Evolutionary conservation across 2,329 filamentous ascomycete species (phyloP), one percentile per base, ranked within the genome.

Genomic region (Fusarium solani-melongenae): DNA sequence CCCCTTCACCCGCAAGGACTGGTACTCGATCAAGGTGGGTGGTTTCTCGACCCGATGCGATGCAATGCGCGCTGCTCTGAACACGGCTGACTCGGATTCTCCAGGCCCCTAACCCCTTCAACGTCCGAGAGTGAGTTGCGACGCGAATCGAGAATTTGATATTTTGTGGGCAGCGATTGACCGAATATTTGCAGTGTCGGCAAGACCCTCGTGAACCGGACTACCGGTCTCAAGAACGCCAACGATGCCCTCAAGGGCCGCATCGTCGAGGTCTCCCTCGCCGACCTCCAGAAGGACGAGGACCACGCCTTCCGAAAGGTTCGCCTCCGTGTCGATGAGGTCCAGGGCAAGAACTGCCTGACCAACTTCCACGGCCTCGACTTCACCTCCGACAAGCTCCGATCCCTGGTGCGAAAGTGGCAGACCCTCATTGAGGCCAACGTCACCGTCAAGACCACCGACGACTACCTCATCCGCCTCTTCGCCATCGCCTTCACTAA

Each of bases 301-400:
- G 96, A 98, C 88, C 96, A 99, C 88, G 92, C 96, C 72, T 99
- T 98, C 94, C 96, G 96, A 89, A 99, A 99, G 92, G 91, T 99
- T 86, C 98, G 97, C 91, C 95, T 99, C 84, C 92, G 96, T 79
- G 94, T 98, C 82, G 96, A 99, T 84, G 96, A 99, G 89, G 92
- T 99, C 76, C 96, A 99, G 90, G 96, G 96, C 90, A 98, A 98
- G 92, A 98, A 98, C 93, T 98, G 96, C 90, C 89, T 99, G 87
- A 98, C 96, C 91, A 98, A 98, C 92, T 99, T 99, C 93, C 95
- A 99, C 92, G 96, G 96, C 81, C 92, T 99, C 85, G 96, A 99
- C 89, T 98, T 99, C 93, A 99, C 96, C 85, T 98, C 96, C 81
- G 96, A 99, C 92, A 99, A 99, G 92, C 93, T 99, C 82, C 94